A percentile compares a stretch with the other conserved stretches of the same genome.
These are phyloP conservation scores for Pseudonitzschia multiseries DNA, from an alignment of 108 stramenopile genomes.

Conservation along the genomic window DNA sequence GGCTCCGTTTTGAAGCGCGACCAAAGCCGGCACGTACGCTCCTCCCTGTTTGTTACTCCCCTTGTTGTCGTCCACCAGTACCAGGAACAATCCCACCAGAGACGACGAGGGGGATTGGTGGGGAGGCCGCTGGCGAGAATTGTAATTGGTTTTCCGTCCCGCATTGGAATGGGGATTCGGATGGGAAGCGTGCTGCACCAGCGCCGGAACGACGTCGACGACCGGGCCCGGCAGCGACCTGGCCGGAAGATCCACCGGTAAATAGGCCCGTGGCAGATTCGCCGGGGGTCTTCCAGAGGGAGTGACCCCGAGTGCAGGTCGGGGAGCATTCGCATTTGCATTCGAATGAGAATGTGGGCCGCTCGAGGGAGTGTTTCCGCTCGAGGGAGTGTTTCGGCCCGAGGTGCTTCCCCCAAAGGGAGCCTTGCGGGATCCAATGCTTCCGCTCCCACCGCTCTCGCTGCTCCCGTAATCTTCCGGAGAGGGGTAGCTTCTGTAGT, in stretches of 20 bases:
- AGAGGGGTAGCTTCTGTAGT: conserved; percentile 59
- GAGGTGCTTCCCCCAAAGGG: conserved; percentile 4
- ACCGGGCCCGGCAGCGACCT: conserved; percentile 34
- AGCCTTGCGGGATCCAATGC: not conserved
- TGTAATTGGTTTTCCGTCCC: not conserved
- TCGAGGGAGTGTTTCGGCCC: not conserved
- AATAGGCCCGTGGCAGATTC: conserved; percentile 32
- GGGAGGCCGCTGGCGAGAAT: not conserved
- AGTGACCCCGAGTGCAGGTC: conserved; percentile 35
- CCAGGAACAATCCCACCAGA: conserved; percentile 56
- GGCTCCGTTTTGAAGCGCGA: conserved; percentile 61
- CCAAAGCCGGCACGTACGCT: conserved; percentile 59
- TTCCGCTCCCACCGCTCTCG: not conserved
- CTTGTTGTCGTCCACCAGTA: conserved; percentile 79
- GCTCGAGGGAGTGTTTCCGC: conserved; percentile 36
- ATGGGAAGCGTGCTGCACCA: not conserved
- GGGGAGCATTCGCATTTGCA: conserved; percentile 7
- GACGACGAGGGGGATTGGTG: conserved; percentile 14
- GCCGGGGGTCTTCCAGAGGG: conserved; percentile 32
- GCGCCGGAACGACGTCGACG: conserved; percentile 17
- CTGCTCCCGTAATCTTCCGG: not conserved
- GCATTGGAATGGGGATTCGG: not conserved
- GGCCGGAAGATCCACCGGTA: conserved; percentile 47
- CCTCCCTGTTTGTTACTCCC: conserved; percentile 47
- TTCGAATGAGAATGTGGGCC: conserved; percentile 4